A percentile compares a stretch with the other conserved stretches of the same genome.
Conservation (phyloP, 257 asterid genomes). For the Solanum phureja region DNA sequence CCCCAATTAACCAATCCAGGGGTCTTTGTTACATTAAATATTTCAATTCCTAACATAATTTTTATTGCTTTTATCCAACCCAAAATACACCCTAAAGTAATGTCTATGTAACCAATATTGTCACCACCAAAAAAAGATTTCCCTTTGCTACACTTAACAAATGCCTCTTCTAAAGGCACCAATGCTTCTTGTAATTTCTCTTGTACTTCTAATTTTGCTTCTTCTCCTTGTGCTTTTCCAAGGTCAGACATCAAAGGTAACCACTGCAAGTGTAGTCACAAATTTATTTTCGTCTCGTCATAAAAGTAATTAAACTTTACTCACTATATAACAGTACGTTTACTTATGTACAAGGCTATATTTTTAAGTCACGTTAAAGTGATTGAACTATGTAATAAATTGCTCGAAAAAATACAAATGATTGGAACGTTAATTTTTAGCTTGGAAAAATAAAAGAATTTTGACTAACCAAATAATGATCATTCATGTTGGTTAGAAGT, state of each 20-base stretch:
- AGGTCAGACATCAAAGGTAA: conserved; percentile 13
- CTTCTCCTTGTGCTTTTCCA: not conserved
- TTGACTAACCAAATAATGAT: not conserved
- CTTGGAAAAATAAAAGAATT: not conserved
- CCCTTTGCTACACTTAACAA: conserved; percentile 4
- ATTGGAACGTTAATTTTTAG: not conserved
- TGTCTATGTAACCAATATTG: conserved; percentile 3
- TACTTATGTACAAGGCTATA: not conserved
- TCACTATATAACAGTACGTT: not conserved
- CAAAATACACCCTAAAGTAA: not conserved
- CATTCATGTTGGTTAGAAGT: not conserved
- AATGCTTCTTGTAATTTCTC: not conserved
- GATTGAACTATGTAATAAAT: not conserved
- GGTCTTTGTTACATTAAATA: not conserved
- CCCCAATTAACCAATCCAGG: conserved; percentile 22
- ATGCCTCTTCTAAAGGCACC: conserved; percentile 2
- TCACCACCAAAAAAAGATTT: conserved; percentile 8
- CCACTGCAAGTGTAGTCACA: conserved; percentile 8
- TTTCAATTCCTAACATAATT: not conserved
- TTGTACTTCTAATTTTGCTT: not conserved
- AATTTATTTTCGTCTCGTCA: not conserved
- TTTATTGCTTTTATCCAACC: conserved; percentile 4
- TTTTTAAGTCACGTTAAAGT: not conserved
- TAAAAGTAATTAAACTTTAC: not conserved
- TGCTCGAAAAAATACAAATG: not conserved